A percentile compares a stretch with the other conserved stretches of the same genome.
These are phyloP conservation scores for Ceratobasidium sp. DNA, from an alignment of 1,284 basidiomycete species.

Conservation along the genomic window DNA sequence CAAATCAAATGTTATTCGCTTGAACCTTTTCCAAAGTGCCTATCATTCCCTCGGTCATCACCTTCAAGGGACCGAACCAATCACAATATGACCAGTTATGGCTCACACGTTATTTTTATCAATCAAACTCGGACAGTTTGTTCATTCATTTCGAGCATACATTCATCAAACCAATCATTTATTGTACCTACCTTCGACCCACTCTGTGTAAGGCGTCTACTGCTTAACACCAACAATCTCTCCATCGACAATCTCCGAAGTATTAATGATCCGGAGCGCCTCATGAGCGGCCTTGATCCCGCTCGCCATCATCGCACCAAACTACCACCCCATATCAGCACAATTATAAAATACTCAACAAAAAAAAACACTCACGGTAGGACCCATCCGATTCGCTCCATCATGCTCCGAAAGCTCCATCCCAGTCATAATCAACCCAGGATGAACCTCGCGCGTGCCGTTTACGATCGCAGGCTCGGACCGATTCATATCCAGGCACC, in stretches of 20 bases:
- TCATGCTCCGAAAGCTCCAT: conserved; percentile 90
- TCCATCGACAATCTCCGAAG: conserved; percentile 72
- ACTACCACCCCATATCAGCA: conserved; percentile 53
- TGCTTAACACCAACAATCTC: conserved; percentile 66
- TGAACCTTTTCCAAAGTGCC: too few relatives aligned
- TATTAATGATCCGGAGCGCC: conserved; percentile 74
- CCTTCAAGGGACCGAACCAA: neutral
- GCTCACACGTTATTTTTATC: neutral
- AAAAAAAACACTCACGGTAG: conserved; percentile 60
- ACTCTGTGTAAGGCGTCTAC: neutral
- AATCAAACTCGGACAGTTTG: neutral
- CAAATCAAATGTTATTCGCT: conserved; percentile 10
- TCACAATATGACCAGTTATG: neutral
- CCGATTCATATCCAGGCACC: conserved; percentile 79
- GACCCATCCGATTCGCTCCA: conserved; percentile 84
- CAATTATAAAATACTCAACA: neutral
- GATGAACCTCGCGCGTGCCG: conserved; percentile 82
- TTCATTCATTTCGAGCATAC: neutral
- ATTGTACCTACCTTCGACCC: neutral
- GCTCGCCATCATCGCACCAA: conserved; percentile 85
- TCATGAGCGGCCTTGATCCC: conserved; percentile 84
- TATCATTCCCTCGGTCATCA: neutral
- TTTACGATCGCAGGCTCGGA: conserved; percentile 83
- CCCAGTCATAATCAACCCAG: conserved; percentile 83
- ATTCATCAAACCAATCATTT: neutral